A percentile compares a stretch with the other conserved stretches of the same genome.
Conservation (phyloP, 805 yeast species). For the Hyphopichia homilentoma region DNA sequence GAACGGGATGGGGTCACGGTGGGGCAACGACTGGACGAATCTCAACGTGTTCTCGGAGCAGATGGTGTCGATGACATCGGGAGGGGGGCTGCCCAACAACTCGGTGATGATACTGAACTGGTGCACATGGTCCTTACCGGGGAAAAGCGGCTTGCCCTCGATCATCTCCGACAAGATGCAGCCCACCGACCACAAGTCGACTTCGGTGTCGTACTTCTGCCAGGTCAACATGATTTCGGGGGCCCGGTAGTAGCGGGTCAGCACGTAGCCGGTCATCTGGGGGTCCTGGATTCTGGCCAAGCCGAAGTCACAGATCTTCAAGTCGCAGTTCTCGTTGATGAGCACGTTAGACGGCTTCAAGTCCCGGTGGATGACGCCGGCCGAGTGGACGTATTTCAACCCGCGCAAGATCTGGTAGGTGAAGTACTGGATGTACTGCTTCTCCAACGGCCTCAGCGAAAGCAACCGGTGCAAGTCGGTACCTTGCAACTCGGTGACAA, state of each 20-base stretch:
- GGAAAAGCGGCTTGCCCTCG: conserved; percentile 94
- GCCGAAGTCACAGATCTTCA: conserved; percentile 92
- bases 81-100: conserved; percentile 92
- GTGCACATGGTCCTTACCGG: conserved; percentile 97
- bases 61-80: conserved; percentile 92
- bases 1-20: conserved; percentile 88
- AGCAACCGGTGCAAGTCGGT: conserved; percentile 90
- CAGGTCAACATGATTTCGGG: conserved; percentile 98
- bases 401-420: conserved; percentile 92
- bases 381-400: conserved; percentile 83
- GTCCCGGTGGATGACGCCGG: conserved; percentile 89
- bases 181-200: conserved; percentile 97
- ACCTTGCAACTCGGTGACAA: conserved; percentile 95
- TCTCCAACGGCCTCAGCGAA: conserved; percentile 90
- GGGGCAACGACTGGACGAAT: conserved; percentile 91
- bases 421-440: conserved; percentile 95
- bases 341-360: conserved; percentile 81
- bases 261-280: conserved; percentile 97
- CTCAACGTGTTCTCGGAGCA: conserved; percentile 93
- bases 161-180: conserved; percentile 97
- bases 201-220: conserved; percentile 97
- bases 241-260: conserved; percentile 93
- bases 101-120: conserved; percentile 97
- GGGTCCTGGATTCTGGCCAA: conserved; percentile 97
- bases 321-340: conserved; percentile 85